A percentile compares a stretch with the other conserved stretches of the same genome.
These are phyloP conservation scores for Camelina laxa DNA, from an alignment of 345 rosid genomes.

Conservation along the genomic window DNA sequence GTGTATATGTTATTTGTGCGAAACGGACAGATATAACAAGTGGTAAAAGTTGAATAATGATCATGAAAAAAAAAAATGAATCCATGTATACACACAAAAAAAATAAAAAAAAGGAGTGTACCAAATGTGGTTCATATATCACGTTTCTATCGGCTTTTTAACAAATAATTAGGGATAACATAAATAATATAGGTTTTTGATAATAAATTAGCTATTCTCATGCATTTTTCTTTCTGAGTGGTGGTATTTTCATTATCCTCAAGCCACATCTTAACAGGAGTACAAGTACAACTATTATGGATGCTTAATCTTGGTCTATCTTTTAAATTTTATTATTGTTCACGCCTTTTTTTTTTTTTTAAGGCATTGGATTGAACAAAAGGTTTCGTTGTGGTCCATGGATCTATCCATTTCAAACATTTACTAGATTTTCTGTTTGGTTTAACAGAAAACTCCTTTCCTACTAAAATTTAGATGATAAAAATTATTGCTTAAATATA, in stretches of 20 bases:
- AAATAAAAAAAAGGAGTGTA: no score
- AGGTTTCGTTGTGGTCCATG: conserved; percentile 36
- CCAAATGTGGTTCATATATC: no score
- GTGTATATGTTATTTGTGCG: neutral
- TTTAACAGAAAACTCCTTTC: neutral
- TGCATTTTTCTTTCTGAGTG: neutral
- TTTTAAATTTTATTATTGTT: neutral
- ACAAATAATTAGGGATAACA: no score
- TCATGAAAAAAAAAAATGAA: no score
- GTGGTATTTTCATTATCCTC: neutral
- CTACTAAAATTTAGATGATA: no score
- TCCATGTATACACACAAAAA: no score
- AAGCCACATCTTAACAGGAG: neutral
- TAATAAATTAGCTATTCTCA: no score
- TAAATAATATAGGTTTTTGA: no score
- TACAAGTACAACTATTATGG: neutral
- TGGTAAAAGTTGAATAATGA: neutral
- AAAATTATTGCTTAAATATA: no score
- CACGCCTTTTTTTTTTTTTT: neutral
- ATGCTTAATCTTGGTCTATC: conserved; percentile 13
- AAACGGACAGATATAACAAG: neutral
- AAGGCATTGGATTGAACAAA: conserved; percentile 36
- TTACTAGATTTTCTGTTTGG: conserved; percentile 22
- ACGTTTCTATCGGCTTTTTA: no score
- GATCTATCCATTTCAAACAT: conserved; percentile 27